Evolutionary conservation across 129 eudicot species (phyloP), one percentile per base, ranked within the genome.

Genomic region (Daucus carota): DNA sequence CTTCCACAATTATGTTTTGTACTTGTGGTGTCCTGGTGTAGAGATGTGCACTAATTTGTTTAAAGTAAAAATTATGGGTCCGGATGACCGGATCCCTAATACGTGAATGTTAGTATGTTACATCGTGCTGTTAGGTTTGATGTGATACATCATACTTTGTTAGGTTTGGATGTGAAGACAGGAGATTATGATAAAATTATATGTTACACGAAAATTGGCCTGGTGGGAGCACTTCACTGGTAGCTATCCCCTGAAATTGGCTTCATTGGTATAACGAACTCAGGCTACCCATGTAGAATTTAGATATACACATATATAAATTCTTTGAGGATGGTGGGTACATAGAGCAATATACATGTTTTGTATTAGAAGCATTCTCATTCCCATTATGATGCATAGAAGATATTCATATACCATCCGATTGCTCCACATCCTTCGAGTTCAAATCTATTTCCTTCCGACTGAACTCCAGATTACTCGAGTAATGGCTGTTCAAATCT

Each of bases 401-500:
- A 60, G 80, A 85, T 75, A 80, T 72, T 72, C 36, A 72, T 42
- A 43, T 72, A 14, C 75, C 57, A 76, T 48, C 57, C 8, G 10
- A 41, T 63, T 73, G 77, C 45, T 83, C 84, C 52, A 57, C 43
- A 74, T 80, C 85, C 72, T 85, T 80, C 71, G 82, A 81, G 83
- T 92, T 89, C 81, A 92, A 84, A 85, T 92, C 96, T 68, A 92
- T 72, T 77, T 72, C 70, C 77, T 57, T 74, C 63, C 87, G 81
- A 83, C 81, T 84, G 70, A 84, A 84, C 81, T 89, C 96, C 52
- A 73, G 41, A 36, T 90, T 93, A 81, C 74, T 86, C 76, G 77
- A 65, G 75, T 69, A 90, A 74, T 87, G 74, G 52, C 87, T 85
- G 74, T 93, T 93, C 85, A 93, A 81, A 89, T 93, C 92, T 73